These are phyloP conservation scores for Fusarium nelsonii DNA, from an alignment of 2,329 filamentous ascomycete genomes.

Conservation along the genomic window DNA sequence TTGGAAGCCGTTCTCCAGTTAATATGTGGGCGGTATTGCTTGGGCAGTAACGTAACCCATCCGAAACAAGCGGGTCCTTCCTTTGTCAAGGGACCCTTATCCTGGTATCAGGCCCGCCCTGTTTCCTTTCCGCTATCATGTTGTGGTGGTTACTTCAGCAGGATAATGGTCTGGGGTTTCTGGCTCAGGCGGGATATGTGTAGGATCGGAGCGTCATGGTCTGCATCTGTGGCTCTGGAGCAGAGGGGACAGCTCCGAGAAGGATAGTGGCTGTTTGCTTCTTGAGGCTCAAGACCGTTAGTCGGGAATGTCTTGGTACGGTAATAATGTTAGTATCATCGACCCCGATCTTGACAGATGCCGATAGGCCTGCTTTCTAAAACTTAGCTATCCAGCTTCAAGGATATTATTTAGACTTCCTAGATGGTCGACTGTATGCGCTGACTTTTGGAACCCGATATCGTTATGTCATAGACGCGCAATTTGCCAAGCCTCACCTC, in stretches of 20 bases:
- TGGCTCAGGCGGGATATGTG: background rate
- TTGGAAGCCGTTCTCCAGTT: conserved; percentile 9
- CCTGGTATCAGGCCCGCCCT: background rate
- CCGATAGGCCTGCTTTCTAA: background rate
- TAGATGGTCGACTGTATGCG: background rate
- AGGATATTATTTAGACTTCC: background rate
- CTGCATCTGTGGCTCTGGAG: background rate
- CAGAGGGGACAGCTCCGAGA: background rate
- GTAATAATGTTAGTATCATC: background rate
- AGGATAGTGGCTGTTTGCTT: background rate
- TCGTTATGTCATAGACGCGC: background rate
- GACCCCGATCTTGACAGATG: background rate
- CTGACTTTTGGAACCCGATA: background rate
- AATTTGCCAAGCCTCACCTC: background rate
- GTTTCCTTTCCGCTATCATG: background rate
- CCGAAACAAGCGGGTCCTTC: conserved; percentile 12
- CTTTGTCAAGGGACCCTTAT: background rate
- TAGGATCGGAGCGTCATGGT: background rate
- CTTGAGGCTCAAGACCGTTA: background rate
- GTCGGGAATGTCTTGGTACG: background rate
- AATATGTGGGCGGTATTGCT: conserved; percentile 9
- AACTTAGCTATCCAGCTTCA: background rate
- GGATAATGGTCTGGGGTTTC: background rate
- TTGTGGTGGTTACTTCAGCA: background rate
- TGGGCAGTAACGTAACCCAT: conserved; percentile 16